Base-by-base conservation (phyloP, 2,329 filamentous ascomycete genomes). In the Dothideomycetes sp. region DNA sequence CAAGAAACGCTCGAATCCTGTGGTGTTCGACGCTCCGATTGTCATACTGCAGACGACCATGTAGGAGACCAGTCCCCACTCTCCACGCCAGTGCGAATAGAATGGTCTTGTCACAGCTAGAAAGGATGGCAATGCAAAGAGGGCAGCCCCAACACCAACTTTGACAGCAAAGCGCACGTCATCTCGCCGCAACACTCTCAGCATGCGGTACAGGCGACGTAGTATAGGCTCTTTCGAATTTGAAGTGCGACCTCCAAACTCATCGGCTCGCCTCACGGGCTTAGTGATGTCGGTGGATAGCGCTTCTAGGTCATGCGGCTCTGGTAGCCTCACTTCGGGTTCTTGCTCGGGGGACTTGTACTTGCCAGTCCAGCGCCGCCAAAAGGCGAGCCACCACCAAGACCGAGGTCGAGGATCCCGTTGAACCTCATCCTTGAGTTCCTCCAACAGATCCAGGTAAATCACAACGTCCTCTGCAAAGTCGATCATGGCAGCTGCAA, bases 41-140 rank as follows among this genome's bases (percentile, higher is more conserved):
- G 89, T 98, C 87, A 95, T 96, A 29, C 84, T 87, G 56, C 88
- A 94, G 17, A 98, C 91, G 55, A 96, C 79, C 89, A 96, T 96
- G 66, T 94, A 96, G 0, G 87, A 94, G 40, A 98, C 61, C 2
- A 98, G 70, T 16, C 91, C 91, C 91, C 91, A 98, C 69, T 98
- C 91, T 19, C 89, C 89, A 57, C 89, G 73, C 86, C 88, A 96
- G 52, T 81, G 81, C 38, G 78, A 72, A 57, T 95, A 98, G 15
- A 82, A 72, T 0, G 84, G 83, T 38, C 87, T 71, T 2, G 87
- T 94, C 7, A 72, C 65, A 1, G 79, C 74, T 24, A 95, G 73
- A 53, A 94, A 98, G 2, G 91, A 81, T 49, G 93, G 84, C 59
- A 91, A 76, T 14, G 87, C 89, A 66, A 89, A 96, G 0, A 95